These are phyloP conservation scores for Rhizodiscina lignyota DNA, from an alignment of 495 filamentous ascomycete genomes.

Conservation along the genomic window DNA sequence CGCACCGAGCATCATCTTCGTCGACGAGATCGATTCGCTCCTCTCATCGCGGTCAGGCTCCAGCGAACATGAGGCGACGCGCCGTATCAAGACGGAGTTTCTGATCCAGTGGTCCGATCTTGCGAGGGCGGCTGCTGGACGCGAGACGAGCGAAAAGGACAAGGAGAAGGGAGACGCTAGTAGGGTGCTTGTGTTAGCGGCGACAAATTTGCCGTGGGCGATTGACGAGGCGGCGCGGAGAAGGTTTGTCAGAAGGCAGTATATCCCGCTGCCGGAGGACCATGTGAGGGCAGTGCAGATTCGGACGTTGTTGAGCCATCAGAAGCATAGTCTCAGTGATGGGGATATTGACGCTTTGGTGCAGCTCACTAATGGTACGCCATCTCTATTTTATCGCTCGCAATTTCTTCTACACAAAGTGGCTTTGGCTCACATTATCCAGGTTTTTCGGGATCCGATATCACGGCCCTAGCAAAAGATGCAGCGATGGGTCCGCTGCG, in stretches of 20 bases:
- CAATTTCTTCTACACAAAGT: constrained; percentile 3
- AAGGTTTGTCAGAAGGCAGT: constrained; percentile 85
- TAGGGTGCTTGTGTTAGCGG: constrained; percentile 82
- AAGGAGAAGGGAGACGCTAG: constrained; percentile 64
- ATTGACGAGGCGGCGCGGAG: constrained; percentile 91
- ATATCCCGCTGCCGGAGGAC: constrained; percentile 84
- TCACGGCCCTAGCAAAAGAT: constrained; percentile 93
- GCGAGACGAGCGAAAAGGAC: constrained; percentile 52
- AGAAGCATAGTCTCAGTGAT: constrained; percentile 66
- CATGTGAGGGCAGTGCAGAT: constrained; percentile 66
- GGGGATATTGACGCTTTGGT: constrained; percentile 64
- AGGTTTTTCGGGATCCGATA: constrained; percentile 96
- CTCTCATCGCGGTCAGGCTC: constrained; percentile 68
- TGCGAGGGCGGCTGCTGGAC: constrained; percentile 77
- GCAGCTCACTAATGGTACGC: constrained; percentile 68
- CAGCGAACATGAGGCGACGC: constrained; percentile 82
- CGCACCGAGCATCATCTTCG: constrained; percentile 94
- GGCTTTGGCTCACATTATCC: not conserved
- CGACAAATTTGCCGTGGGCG: constrained; percentile 94
- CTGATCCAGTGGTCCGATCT: constrained; percentile 95
- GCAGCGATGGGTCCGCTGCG: constrained; percentile 95
- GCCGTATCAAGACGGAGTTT: constrained; percentile 95
- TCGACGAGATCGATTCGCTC: constrained; percentile 95
- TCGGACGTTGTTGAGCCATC: constrained; percentile 59
- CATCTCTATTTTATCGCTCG: not conserved